phyloP scores from a whole-genome alignment of 202 grass and related monocot species.

The Miscanthus sacchariflorus region DNA sequence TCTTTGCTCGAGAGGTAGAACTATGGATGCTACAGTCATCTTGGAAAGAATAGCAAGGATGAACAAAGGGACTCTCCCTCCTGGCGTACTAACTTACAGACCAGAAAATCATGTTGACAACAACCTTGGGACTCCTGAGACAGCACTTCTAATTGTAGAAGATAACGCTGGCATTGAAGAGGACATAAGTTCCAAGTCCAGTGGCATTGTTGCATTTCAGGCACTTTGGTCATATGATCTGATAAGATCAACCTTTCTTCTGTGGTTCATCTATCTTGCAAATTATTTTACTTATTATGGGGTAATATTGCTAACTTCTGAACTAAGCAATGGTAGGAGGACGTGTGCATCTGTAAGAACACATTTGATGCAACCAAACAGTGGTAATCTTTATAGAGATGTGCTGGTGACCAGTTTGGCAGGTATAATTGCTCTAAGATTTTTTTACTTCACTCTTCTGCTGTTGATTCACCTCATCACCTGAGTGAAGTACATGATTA shows the following conservation, averaged over 20 bases:
- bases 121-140: constrained; percentile 40
- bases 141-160: constrained; percentile 40
- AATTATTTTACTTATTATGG: constrained; percentile 68
- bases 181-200: not conserved
- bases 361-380: constrained; percentile 29
- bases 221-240: constrained; percentile 52
- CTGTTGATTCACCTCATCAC: not conserved
- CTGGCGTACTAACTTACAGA: constrained; percentile 47
- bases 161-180: not conserved
- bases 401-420: constrained; percentile 67
- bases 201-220: constrained; percentile 37
- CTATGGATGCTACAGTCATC: constrained; percentile 46
- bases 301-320: constrained; percentile 59
- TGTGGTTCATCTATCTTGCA: constrained; percentile 51
- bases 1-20: constrained; percentile 56
- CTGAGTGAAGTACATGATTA: not conserved
- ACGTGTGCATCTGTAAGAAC: constrained; percentile 36
- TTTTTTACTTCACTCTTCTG: not conserved
- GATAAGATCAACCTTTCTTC: constrained; percentile 62
- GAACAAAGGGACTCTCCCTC: constrained; percentile 50
- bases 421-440: constrained; percentile 40
- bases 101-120: constrained; percentile 5
- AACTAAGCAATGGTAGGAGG: constrained; percentile 47
- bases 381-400: constrained; percentile 58
- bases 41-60: constrained; percentile 56